phyloP scores from a whole-genome alignment of 2,329 filamentous ascomycete genomes.

The Paraphoma sp. region DNA sequence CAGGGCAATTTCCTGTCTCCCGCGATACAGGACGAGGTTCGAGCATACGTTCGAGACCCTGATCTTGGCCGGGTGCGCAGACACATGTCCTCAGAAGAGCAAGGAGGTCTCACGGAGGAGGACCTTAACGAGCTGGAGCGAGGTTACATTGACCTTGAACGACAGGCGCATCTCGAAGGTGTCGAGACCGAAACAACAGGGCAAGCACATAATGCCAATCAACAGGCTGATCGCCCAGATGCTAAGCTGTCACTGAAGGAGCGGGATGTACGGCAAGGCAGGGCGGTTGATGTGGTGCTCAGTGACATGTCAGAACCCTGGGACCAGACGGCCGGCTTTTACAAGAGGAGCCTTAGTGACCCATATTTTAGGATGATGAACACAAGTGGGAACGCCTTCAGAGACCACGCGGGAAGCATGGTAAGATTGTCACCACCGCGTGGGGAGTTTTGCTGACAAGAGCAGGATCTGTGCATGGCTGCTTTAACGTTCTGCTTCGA shows the following conservation, averaged over 20 bases:
- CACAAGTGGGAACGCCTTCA: constrained; percentile 85
- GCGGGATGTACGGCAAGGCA: constrained; percentile 53
- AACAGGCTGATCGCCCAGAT: constrained; percentile 31
- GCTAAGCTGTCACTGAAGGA: constrained; percentile 37
- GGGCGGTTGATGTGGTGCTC: constrained; percentile 86
- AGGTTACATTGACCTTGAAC: constrained; percentile 73
- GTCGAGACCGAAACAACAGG: constrained; percentile 24
- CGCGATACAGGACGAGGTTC: constrained; percentile 76
- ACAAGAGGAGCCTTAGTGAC: constrained; percentile 90
- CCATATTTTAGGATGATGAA: constrained; percentile 99
- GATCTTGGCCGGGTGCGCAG: constrained; percentile 61
- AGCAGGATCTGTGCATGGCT: constrained; percentile 86
- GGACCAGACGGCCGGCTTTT: constrained; percentile 78
- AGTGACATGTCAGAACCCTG: constrained; percentile 99
- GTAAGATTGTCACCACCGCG: constrained; percentile 59
- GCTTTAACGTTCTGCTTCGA: constrained; percentile 86
- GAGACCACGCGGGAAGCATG: constrained; percentile 94
- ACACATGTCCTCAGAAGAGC: constrained; percentile 32
- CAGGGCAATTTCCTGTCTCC: constrained; percentile 91
- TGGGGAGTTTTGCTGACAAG: constrained; percentile 8
- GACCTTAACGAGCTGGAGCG: constrained; percentile 52
- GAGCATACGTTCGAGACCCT: constrained; percentile 74
- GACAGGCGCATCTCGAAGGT: constrained; percentile 50
- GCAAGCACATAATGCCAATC: constrained; percentile 13
- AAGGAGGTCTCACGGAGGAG: constrained; percentile 44